These are phyloP conservation scores for Kalanchoe fedtschenkoi DNA, from an alignment of 164 flowering plant genomes.

Conservation along the genomic window DNA sequence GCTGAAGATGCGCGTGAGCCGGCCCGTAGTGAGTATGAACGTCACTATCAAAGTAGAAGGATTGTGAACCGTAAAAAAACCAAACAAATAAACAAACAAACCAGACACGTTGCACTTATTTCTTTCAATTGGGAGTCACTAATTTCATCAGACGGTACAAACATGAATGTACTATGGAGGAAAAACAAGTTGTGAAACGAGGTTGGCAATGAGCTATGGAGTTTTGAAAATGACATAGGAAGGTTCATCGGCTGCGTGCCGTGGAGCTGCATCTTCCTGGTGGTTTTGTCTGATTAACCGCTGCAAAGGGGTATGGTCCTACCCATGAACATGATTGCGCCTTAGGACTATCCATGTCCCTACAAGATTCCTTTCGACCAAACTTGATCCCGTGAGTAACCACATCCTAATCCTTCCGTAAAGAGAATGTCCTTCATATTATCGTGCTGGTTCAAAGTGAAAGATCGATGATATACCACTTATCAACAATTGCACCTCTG, in stretches of 20 bases:
- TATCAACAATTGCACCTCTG: too few relatives aligned
- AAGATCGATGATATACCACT: too few relatives aligned
- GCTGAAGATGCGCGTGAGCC: too few relatives aligned
- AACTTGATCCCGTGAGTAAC: background rate
- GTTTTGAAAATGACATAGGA: background rate
- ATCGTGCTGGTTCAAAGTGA: too few relatives aligned
- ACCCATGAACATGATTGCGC: background rate
- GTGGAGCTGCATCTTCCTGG: background rate
- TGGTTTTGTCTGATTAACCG: background rate
- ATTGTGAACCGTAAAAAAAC: too few relatives aligned
- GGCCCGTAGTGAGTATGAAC: too few relatives aligned
- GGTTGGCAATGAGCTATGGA: constrained; percentile 1
- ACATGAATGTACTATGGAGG: background rate
- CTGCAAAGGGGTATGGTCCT: background rate
- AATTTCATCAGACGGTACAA: background rate
- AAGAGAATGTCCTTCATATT: too few relatives aligned
- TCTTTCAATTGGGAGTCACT: too few relatives aligned
- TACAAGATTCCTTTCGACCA: background rate
- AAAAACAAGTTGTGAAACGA: background rate
- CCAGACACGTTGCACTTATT: too few relatives aligned
- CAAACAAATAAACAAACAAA: too few relatives aligned
- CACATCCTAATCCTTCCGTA: too few relatives aligned
- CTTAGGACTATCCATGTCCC: background rate
- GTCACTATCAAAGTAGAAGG: too few relatives aligned
- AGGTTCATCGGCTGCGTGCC: background rate